phyloP scores from a whole-genome alignment of 352 stramenopile genomes.

The Pythium chondricola region DNA sequence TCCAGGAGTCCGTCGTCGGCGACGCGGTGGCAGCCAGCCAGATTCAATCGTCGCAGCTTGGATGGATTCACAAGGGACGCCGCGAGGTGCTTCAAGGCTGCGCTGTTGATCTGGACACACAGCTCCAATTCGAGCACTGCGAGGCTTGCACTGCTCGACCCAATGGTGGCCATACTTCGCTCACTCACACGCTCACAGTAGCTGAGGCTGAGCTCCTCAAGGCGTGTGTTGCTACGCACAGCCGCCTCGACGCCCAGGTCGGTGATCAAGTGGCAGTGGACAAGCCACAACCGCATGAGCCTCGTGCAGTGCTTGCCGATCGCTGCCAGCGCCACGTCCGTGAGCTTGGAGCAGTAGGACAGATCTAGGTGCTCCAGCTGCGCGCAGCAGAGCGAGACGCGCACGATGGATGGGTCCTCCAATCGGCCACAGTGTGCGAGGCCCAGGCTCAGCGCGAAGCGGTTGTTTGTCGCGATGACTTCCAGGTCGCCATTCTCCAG shows the following conservation, averaged over 20 bases:
- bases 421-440: conserved; percentile 35
- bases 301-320: conserved; percentile 46
- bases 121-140: conserved; percentile 44
- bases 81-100: conserved; percentile 52
- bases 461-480: conserved; percentile 47
- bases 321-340: conserved; percentile 39
- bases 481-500: conserved; percentile 53
- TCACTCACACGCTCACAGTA: conserved; percentile 70
- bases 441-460: conserved; percentile 36
- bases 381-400: conserved; percentile 34
- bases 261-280: conserved; percentile 61
- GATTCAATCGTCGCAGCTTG: conserved; percentile 60
- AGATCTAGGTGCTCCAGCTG: conserved; percentile 79
- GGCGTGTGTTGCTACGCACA: conserved; percentile 35
- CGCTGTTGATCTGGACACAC: conserved; percentile 53
- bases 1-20: conserved; percentile 69
- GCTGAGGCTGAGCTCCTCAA: conserved; percentile 52
- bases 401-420: conserved; percentile 34
- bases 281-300: conserved; percentile 30
- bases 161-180: conserved; percentile 45
- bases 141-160: conserved; percentile 38
- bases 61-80: conserved; percentile 29
- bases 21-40: conserved; percentile 74
- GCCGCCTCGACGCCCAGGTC: conserved; percentile 74
- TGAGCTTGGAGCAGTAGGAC: conserved; percentile 56